These are phyloP conservation scores for Trametes versicolor DNA, from an alignment of 1,284 basidiomycete genomes.

Conservation along the genomic window DNA sequence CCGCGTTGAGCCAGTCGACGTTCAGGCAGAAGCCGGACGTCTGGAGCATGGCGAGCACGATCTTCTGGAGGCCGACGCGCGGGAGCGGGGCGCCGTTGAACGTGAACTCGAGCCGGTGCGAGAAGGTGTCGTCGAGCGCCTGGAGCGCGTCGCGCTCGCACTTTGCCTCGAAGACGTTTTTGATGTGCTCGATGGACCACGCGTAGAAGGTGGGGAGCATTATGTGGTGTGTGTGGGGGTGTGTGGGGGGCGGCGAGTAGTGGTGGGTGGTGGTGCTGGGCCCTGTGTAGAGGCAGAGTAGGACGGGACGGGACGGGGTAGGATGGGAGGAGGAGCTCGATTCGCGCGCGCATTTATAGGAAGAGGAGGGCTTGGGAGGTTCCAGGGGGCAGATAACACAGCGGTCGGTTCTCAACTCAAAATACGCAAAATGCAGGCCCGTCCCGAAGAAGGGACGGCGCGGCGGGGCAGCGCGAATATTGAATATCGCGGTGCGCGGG, in stretches of 20 bases:
- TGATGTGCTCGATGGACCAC: constrained; percentile 64
- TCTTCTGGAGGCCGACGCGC: constrained; percentile 52
- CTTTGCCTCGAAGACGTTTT: constrained; percentile 59
- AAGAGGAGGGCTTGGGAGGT: constrained; percentile 13
- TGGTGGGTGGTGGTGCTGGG: constrained; percentile 8
- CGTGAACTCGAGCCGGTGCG: constrained; percentile 50
- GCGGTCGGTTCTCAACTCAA: constrained; percentile 13
- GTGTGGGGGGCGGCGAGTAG: constrained; percentile 9
- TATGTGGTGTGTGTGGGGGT: constrained; percentile 11
- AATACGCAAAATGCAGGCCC: constrained; percentile 14
- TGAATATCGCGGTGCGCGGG: neutral
- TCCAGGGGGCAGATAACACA: constrained; percentile 27
- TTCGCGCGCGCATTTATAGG: constrained; percentile 28
- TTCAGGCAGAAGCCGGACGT: constrained; percentile 51
- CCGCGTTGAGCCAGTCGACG: constrained; percentile 59
- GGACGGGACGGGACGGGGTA: constrained; percentile 5
- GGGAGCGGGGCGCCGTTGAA: constrained; percentile 57
- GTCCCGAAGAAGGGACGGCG: constrained; percentile 17
- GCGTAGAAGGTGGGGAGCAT: constrained; percentile 55
- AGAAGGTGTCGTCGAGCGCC: constrained; percentile 59
- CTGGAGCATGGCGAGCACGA: constrained; percentile 57
- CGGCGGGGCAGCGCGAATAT: too few relatives aligned
- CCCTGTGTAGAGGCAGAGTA: constrained; percentile 6
- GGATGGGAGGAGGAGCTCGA: neutral
- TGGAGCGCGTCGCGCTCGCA: constrained; percentile 53